phyloP scores from a whole-genome alignment of 345 rosid genomes.

The Bruguiera sexangula region DNA sequence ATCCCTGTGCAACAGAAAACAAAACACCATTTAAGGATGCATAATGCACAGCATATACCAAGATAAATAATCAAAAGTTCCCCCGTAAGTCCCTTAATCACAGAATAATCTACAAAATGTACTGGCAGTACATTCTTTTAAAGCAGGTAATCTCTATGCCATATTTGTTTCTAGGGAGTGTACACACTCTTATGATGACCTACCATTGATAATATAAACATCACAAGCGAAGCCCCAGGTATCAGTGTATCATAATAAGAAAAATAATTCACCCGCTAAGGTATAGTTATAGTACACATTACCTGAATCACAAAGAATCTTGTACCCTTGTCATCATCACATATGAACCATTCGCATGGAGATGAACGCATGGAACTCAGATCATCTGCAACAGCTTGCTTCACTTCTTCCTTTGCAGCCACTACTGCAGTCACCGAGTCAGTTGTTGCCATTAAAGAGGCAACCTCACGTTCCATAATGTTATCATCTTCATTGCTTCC shows the following conservation, averaged over 20 bases:
- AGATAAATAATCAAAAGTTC: background rate
- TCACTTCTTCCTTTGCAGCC: constrained; percentile 89
- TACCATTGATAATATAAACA: background rate
- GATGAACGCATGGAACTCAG: constrained; percentile 64
- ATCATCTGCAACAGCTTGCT: constrained; percentile 96
- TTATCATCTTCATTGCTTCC: constrained; percentile 26
- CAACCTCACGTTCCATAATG: constrained; percentile 43
- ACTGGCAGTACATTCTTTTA: too few species aligned
- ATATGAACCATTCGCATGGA: constrained; percentile 94
- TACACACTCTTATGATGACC: background rate
- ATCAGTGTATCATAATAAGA: background rate
- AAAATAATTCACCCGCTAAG: background rate
- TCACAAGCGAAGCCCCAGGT: background rate
- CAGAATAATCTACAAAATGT: too few species aligned
- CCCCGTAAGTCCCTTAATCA: too few species aligned
- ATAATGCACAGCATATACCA: background rate
- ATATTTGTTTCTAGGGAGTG: background rate
- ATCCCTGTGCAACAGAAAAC: constrained; percentile 54
- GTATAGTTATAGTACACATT: background rate
- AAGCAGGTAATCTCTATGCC: too few species aligned
- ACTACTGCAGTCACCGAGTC: constrained; percentile 97
- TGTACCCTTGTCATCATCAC: constrained; percentile 77
- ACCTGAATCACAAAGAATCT: constrained; percentile 96
- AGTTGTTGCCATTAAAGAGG: constrained; percentile 77
- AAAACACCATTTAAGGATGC: background rate